Conservation (phyloP, 73 alveolate genomes). For the Paramecium primaurelia region DNA sequence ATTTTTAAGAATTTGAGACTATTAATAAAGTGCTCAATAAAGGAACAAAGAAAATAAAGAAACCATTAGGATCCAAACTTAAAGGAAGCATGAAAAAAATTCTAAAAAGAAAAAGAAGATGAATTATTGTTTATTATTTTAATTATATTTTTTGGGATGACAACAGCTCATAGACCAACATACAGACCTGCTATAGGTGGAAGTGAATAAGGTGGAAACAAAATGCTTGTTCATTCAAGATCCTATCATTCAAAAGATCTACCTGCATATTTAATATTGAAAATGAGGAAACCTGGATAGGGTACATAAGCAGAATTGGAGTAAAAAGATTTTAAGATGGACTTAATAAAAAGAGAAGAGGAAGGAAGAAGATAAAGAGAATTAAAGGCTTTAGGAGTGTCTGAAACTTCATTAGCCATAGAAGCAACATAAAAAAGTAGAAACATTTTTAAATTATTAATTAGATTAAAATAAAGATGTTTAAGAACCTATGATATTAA, state of each 20-base stretch:
- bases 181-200: conserved; percentile 93
- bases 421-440: conserved; percentile 32
- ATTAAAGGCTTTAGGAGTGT: conserved; percentile 64
- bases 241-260: conserved; percentile 91
- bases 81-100: conserved; percentile 30
- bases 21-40: neutral
- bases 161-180: conserved; percentile 99
- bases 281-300: conserved; percentile 84
- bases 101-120: neutral
- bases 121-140: neutral
- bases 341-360: conserved; percentile 76
- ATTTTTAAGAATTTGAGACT: conserved; percentile 29
- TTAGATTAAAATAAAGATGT: conserved; percentile 42
- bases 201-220: conserved; percentile 81
- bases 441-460: neutral
- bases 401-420: conserved; percentile 52
- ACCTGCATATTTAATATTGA: conserved; percentile 89
- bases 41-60: neutral
- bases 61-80: neutral
- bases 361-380: conserved; percentile 73
- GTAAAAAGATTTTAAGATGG: conserved; percentile 74
- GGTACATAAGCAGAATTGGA: conserved; percentile 74
- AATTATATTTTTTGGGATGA: conserved; percentile 84
- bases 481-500: conserved; percentile 56
- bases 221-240: conserved; percentile 84